Conservation (phyloP, 2,329 filamentous ascomycete genomes). For the Lasiodiplodia gonubiensis region DNA sequence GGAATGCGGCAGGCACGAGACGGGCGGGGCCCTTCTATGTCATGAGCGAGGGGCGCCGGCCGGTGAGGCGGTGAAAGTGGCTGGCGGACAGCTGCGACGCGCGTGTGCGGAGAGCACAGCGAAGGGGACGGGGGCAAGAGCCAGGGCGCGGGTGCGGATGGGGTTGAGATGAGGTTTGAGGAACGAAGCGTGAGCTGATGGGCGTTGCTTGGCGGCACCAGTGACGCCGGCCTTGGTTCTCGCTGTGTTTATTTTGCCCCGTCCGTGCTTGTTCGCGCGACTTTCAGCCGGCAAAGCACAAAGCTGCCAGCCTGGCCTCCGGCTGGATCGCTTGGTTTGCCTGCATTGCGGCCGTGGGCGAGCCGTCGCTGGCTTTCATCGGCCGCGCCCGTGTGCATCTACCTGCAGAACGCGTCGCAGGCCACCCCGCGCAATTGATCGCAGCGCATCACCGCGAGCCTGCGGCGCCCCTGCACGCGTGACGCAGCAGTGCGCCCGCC, state of each 20-base stretch:
- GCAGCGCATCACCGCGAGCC: neutral
- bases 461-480: neutral
- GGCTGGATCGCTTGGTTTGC: neutral
- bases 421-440: neutral
- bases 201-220: constrained; percentile 28
- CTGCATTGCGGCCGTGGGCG: constrained; percentile 9
- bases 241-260: constrained; percentile 26
- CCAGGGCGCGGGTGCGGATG: constrained; percentile 21
- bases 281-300: constrained; percentile 10
- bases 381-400: constrained; percentile 3
- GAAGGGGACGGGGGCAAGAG: constrained; percentile 1
- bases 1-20: constrained; percentile 31
- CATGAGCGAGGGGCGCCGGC: constrained; percentile 23
- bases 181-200: constrained; percentile 27
- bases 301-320: constrained; percentile 6
- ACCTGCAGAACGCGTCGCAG: neutral
- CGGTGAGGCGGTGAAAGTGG: neutral
- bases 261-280: constrained; percentile 18
- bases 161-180: constrained; percentile 21
- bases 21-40: constrained; percentile 25
- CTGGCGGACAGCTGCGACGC: constrained; percentile 6
- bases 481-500: constrained; percentile 12
- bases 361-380: neutral
- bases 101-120: constrained; percentile 1
- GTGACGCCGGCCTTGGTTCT: constrained; percentile 25